These are phyloP conservation scores for Diophrys appendiculata DNA, from an alignment of 73 alveolate species.

Conservation along the genomic window DNA sequence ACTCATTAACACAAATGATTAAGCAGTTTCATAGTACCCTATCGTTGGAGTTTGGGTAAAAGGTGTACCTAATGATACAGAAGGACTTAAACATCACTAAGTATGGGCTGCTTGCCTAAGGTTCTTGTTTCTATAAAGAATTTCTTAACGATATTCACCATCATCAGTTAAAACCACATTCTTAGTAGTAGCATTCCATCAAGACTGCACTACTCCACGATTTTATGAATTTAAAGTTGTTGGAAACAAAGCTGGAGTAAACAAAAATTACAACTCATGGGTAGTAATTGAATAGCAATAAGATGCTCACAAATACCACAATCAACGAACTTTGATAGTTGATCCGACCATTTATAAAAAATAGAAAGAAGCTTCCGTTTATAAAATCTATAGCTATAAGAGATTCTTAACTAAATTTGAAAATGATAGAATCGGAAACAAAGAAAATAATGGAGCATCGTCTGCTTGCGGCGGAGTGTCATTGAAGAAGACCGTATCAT, in stretches of 20 bases:
- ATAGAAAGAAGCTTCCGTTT: not conserved
- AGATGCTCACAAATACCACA: not conserved
- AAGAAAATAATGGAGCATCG: not conserved
- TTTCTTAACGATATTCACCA: not conserved
- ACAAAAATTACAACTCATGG: not conserved
- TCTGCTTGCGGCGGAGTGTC: not conserved
- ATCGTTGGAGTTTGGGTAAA: not conserved
- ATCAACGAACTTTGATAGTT: not conserved
- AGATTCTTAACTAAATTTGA: not conserved
- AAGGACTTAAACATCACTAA: not conserved
- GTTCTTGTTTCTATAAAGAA: not conserved
- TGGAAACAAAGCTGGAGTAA: not conserved
- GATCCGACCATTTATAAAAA: not conserved
- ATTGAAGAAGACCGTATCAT: not conserved
- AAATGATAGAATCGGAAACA: not conserved
- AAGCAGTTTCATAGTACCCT: not conserved
- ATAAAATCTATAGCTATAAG: not conserved
- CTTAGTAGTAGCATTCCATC: not conserved
- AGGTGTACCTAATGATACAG: not conserved
- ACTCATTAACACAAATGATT: not conserved
- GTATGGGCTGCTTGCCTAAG: not conserved
- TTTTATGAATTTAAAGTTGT: not conserved
- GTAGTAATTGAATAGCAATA: not conserved
- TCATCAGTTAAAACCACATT: not conserved
- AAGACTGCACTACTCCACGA: not conserved